A percentile compares a stretch with the other conserved stretches of the same genome.
Evolutionary conservation across 2,329 filamentous ascomycete genomes (phyloP).

Genomic region (Fulvia fulva): DNA sequence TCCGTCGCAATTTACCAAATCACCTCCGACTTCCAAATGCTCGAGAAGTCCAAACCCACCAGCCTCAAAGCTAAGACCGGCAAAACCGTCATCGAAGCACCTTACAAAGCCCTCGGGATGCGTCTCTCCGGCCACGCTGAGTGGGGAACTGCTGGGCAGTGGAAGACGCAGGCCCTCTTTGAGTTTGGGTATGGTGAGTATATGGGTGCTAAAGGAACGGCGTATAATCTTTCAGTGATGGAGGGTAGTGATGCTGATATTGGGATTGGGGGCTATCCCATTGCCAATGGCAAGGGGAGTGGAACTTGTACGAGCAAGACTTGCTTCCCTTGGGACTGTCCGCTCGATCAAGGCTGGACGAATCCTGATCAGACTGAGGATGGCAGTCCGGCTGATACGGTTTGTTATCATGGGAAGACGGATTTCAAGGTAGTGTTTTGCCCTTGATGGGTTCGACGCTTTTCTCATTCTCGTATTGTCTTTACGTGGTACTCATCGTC

Average conservation of each 20-base stretch:
- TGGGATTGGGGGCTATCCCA: constrained; percentile 23
- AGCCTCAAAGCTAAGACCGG: constrained; percentile 5
- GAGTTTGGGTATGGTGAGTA: constrained; percentile 29
- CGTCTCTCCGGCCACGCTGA: constrained; percentile 29
- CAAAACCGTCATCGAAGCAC: constrained; percentile 17
- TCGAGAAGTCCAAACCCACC: constrained; percentile 22
- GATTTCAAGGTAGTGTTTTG: constrained; percentile 30
- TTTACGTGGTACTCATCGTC: no score
- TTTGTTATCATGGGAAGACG: constrained; percentile 30
- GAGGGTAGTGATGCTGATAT: constrained; percentile 24
- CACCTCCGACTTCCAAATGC: constrained; percentile 23
- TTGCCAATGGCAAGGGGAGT: constrained; percentile 20
- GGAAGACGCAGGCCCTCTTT: constrained; percentile 27
- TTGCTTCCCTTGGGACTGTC: constrained; percentile 25
- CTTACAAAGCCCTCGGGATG: constrained; percentile 27
- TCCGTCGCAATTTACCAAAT: constrained; percentile 29
- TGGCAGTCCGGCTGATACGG: constrained; percentile 29
- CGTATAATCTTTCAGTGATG: constrained; percentile 29
- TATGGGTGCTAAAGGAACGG: constrained; percentile 21
- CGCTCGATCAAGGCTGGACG: constrained; percentile 26
- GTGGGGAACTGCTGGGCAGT: constrained; percentile 25
- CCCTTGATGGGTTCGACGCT: constrained; percentile 7
- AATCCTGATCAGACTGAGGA: constrained; percentile 21
- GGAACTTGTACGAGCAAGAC: constrained; percentile 23
- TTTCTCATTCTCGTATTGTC: not conserved